Conservation (phyloP, 768 basidiomycete species). For the Leccinum aurantiacum region DNA sequence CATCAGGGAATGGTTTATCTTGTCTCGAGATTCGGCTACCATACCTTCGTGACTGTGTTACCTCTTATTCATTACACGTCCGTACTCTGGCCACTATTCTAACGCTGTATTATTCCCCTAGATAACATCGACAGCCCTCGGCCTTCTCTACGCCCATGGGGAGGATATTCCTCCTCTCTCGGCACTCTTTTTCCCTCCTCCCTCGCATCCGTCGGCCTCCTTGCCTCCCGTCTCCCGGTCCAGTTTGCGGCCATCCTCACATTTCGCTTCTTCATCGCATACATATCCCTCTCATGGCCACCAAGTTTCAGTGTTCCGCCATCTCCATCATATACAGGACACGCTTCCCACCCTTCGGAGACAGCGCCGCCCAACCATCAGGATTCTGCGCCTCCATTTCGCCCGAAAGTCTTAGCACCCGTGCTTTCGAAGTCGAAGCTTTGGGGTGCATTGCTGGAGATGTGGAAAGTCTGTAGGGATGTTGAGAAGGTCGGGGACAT, state of each 20-base stretch:
- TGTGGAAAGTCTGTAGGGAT: slow-evolving; percentile 27
- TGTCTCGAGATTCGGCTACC: slow-evolving; percentile 43
- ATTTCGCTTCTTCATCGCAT: slow-evolving; percentile 18
- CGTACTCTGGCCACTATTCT: slow-evolving; percentile 16
- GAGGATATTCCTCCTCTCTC: slow-evolving; percentile 25
- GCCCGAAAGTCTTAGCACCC: slow-evolving; percentile 18
- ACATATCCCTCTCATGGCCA: slow-evolving; percentile 6
- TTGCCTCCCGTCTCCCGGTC: slow-evolving; percentile 24
- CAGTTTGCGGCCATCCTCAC: slow-evolving; percentile 24
- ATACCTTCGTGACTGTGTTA: neutral
- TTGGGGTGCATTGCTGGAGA: slow-evolving; percentile 28
- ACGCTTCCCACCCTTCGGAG: slow-evolving; percentile 13
- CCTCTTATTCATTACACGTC: neutral
- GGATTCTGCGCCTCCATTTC: slow-evolving; percentile 17
- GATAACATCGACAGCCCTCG: slow-evolving; percentile 32
- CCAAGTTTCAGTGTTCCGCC: slow-evolving; percentile 5
- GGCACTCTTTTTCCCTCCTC: slow-evolving; percentile 18
- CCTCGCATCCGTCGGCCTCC: slow-evolving; percentile 3
- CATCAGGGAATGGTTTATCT: slow-evolving; percentile 41
- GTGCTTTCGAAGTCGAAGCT: slow-evolving; percentile 20
- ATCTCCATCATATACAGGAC: slow-evolving; percentile 10
- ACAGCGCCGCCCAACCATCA: neutral
- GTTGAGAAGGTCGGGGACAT: slow-evolving; percentile 23
- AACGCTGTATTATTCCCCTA: slow-evolving; percentile 8
- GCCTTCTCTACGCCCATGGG: slow-evolving; percentile 28